These are phyloP conservation scores for Sclerotinia glacialis DNA, from an alignment of 2,329 filamentous ascomycete species.

Conservation along the genomic window DNA sequence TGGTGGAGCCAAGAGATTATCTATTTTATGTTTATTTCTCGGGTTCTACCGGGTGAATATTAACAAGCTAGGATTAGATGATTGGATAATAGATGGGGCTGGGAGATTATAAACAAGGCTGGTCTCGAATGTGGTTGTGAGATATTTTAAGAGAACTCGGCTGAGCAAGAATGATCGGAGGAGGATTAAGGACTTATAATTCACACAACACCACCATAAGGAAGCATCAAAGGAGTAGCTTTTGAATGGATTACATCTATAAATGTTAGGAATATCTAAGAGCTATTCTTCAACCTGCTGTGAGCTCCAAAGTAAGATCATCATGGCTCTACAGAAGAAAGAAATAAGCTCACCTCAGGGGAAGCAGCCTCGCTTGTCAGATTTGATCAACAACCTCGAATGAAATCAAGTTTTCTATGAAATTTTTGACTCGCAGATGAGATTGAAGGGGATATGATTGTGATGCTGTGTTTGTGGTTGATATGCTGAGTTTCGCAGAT, in stretches of 20 bases:
- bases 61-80: not conserved
- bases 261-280: not conserved
- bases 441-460: not conserved
- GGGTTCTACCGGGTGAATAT: not conserved
- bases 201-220: not conserved
- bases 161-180: not conserved
- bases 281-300: not conserved
- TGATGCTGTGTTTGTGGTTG: not conserved
- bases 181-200: not conserved
- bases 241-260: not conserved
- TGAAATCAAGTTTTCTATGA: not conserved
- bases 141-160: not conserved
- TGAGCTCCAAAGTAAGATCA: not conserved
- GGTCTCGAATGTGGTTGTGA: not conserved
- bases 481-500: not conserved
- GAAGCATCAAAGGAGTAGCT: no score
- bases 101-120: not conserved
- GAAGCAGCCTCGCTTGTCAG: constrained; percentile 4
- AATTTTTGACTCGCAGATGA: not conserved
- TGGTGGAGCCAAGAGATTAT: not conserved
- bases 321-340: not conserved
- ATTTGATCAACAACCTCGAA: not conserved
- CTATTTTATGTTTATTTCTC: not conserved
- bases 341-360: not conserved
- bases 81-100: constrained; percentile 1